Base-by-base conservation (phyloP, 371 early-diverging fungal genomes). In the Rhizopus sp. region DNA sequence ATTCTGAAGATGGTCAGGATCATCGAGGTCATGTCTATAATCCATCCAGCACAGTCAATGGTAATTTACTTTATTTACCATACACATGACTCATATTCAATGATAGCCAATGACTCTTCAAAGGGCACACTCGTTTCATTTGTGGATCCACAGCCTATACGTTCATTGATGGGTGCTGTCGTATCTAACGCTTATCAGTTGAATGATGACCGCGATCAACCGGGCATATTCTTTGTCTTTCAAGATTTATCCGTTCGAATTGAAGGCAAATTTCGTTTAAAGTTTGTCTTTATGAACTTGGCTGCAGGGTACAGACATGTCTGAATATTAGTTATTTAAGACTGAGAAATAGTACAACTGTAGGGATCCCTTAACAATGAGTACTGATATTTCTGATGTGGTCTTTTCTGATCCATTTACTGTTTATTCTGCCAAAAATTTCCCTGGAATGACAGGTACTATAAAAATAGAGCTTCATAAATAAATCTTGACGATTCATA, bases 371-470 rank as follows among this genome's bases (percentile, higher is more conserved):
- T 51, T 75, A 32, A 72, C 69, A 5, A 70, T 68, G 39, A 66
- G 64, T 15, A 64, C 83, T 5, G 48, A 63, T 31, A 57, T 65
- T 7, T 54, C 58, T 2, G 54, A 70, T 39, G 56, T 60, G 38
- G 47, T 73, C 9, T 50, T 75, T 31, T 66, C 79, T 6, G 64
- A 82, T 31, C 59, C 66, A 10, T 78, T 82, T 50, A 70, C 70
- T 16, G 77, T 80, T 6, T 80, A 65, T 55, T 68, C 77, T 6
- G 80, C 80, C 0, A 82, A 82, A 60, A 67, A 69, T 31, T 86
- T 86, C 57, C 87, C 85, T 15, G 85, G 87, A 9, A 84, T 84
- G 85, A 78, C 82, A 46, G 83, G 83, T 84, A 72, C 29, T 60
- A 9, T 13, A 44, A 15, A 30, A 34, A 50, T 44, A 40, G 30